Evolutionary conservation across 2,329 filamentous ascomycete genomes (phyloP).

Genomic region (Ampelomyces quisqualis): DNA sequence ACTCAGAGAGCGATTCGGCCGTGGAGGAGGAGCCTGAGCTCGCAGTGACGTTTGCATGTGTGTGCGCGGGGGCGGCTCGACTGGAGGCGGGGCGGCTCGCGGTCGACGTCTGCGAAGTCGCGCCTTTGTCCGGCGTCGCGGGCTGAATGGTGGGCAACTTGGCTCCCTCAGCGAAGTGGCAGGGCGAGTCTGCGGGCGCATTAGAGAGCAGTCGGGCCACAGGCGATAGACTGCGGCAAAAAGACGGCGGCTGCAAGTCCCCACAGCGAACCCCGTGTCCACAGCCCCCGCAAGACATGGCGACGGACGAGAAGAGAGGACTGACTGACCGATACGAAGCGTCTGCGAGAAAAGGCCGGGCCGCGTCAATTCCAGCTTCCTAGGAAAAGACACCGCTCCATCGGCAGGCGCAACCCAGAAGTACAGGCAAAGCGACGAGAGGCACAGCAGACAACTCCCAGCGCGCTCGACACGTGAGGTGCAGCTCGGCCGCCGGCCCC

Average conservation of each 20-base stretch:
- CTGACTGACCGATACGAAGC: slow-evolving; percentile 8
- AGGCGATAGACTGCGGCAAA: slow-evolving; percentile 12
- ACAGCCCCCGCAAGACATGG: slow-evolving; percentile 21
- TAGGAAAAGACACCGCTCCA: slow-evolving; percentile 39
- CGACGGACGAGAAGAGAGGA: slow-evolving; percentile 17
- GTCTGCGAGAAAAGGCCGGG: slow-evolving; percentile 33
- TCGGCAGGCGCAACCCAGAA: slow-evolving; percentile 32
- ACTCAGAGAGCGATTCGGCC: slow-evolving; percentile 27
- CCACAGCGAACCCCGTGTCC: too few relatives aligned
- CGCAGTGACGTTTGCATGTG: slow-evolving; percentile 33
- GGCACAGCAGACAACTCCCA: slow-evolving; percentile 8
- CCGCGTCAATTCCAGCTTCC: slow-evolving; percentile 37
- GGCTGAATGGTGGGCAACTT: slow-evolving; percentile 32
- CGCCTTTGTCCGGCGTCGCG: slow-evolving; percentile 32
- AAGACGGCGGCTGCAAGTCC: too few relatives aligned
- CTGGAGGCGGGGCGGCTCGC: slow-evolving; percentile 12
- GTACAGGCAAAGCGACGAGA: slow-evolving; percentile 12
- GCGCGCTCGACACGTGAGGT: slow-evolving; percentile 16
- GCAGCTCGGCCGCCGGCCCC: slow-evolving; percentile 7
- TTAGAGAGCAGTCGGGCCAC: slow-evolving; percentile 23
- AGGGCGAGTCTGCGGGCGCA: slow-evolving; percentile 20
- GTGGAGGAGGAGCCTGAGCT: slow-evolving; percentile 31
- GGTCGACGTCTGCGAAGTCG: slow-evolving; percentile 17
- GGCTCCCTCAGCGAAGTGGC: slow-evolving; percentile 9
- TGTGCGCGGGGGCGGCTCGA: slow-evolving; percentile 13